phyloP scores from a whole-genome alignment of 2,329 filamentous ascomycete species.

The Dothidotthia symphoricarpi region DNA sequence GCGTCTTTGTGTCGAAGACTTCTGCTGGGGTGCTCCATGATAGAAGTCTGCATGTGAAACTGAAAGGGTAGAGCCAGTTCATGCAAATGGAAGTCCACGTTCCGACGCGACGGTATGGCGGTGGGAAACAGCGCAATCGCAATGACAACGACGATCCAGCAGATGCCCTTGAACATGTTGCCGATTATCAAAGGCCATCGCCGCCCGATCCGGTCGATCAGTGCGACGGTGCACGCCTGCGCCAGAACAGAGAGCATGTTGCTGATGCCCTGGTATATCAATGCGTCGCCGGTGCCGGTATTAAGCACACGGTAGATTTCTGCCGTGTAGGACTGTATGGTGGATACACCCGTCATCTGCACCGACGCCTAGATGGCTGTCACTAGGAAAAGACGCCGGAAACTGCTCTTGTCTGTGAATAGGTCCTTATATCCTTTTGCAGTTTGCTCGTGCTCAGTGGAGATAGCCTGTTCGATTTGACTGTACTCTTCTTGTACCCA shows the following conservation, averaged over 20 bases:
- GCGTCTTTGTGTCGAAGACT: slow-evolving; percentile 71
- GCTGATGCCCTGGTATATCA: slow-evolving; percentile 72
- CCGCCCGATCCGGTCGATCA: slow-evolving; percentile 66
- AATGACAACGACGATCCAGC: slow-evolving; percentile 64
- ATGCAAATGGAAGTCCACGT: slow-evolving; percentile 69
- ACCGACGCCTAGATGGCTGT: slow-evolving; percentile 64
- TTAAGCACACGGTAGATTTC: slow-evolving; percentile 66
- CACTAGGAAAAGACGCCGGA: slow-evolving; percentile 67
- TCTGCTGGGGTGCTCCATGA: slow-evolving; percentile 63
- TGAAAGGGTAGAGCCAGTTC: slow-evolving; percentile 75
- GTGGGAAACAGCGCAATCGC: slow-evolving; percentile 60
- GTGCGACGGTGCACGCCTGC: slow-evolving; percentile 63
- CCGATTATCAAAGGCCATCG: slow-evolving; percentile 68
- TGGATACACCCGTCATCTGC: slow-evolving; percentile 65
- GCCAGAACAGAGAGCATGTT: slow-evolving; percentile 65
- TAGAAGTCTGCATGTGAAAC: slow-evolving; percentile 64
- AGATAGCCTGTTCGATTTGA: slow-evolving; percentile 64
- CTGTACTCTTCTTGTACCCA: slow-evolving; percentile 70
- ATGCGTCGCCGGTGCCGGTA: slow-evolving; percentile 60
- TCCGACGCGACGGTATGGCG: slow-evolving; percentile 47
- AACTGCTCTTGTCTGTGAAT: slow-evolving; percentile 61
- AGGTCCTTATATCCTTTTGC: slow-evolving; percentile 68
- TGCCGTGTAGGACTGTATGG: slow-evolving; percentile 70
- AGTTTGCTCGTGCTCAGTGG: slow-evolving; percentile 62
- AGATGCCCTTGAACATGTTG: slow-evolving; percentile 67